Percentiles rank a stretch among this genome's conserved stretches.
Conservation (phyloP, 2,329 filamentous ascomycete genomes). For the Verticillium isaacii region DNA sequence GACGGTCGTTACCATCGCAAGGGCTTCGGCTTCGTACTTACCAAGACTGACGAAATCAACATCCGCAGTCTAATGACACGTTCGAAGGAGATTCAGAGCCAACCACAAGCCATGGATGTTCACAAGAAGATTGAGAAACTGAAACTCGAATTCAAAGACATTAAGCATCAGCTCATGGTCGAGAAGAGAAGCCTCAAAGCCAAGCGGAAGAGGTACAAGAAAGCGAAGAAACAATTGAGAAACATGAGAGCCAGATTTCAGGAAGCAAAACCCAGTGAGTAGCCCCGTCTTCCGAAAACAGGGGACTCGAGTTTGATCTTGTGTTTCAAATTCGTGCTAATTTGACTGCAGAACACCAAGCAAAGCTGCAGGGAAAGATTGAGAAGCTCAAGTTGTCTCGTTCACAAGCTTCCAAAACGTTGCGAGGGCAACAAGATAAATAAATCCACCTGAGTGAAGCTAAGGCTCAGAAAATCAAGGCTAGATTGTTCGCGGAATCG, state of each 20-base stretch:
- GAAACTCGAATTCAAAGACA: not conserved
- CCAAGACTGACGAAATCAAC: constrained; percentile 23
- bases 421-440: no score
- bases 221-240: not conserved
- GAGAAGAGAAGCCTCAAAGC: not conserved
- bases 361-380: no score
- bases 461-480: no score
- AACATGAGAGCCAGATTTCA: not conserved
- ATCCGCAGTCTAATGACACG: not conserved
- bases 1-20: constrained; percentile 18
- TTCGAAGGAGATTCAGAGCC: not conserved
- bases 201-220: not conserved
- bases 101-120: not conserved
- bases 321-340: no score
- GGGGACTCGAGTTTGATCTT: no score
- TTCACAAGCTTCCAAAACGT: no score
- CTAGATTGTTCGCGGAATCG: no score
- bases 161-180: not conserved
- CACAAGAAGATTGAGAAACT: not conserved
- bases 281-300: no score
- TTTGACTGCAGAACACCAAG: no score
- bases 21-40: constrained; percentile 18
- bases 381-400: no score
- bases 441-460: no score
- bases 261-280: not conserved